Evolutionary conservation across 1,139 yeast genomes (phyloP), one percentile per base, ranked within the genome.

Genomic region (Tardiomyces digboiensis): DNA sequence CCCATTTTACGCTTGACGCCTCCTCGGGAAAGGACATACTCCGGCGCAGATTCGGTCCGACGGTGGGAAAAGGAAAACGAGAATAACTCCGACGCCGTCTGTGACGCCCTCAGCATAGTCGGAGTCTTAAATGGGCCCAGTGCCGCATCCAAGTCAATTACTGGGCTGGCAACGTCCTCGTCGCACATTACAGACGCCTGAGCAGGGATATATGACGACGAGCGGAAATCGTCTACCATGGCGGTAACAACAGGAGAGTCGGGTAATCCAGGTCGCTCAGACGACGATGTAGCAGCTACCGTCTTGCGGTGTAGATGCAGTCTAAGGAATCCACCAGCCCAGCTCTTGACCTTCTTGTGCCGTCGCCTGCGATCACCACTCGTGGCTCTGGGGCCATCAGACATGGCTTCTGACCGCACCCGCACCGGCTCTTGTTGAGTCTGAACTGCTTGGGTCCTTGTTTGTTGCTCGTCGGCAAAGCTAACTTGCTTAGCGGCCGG

Each of bases 81-180:
- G 19, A 39, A 38, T 21, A 46, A 40, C 19, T 45, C 50, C 33
- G 45, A 47, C 39, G 44, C 49, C 8, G 46, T 22, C 42, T 42
- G 44, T 19, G 41, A 14, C 18, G 19, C 20, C 16, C 33, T n/a
- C 23, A 40, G 41, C 18, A 21, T 16, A 4, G 44, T 40, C 7
- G 46, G 50, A 18, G 47, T 50, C 1, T 49, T 43, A 39, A 54
- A 52, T 4, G 58, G 60, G 41, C 54, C 52, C 39, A 61, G 47
- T 2, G 66, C 67, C 21, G 59, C 64, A 44, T 62, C 63, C 7
- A 62, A 51, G 40, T 62, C 66, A 33, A 62, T 62, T 14, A 49
- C 36, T 7, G 56, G 55, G 39, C 47, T 48, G 2, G 43, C 40
- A 12, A 41, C 40, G 36, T 43, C 38, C 21, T 48, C 43, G 23